Percentiles rank a stretch among this genome's conserved stretches.
These are phyloP conservation scores for Ogataea sp. DNA, from an alignment of 805 yeast species.

Conservation along the genomic window DNA sequence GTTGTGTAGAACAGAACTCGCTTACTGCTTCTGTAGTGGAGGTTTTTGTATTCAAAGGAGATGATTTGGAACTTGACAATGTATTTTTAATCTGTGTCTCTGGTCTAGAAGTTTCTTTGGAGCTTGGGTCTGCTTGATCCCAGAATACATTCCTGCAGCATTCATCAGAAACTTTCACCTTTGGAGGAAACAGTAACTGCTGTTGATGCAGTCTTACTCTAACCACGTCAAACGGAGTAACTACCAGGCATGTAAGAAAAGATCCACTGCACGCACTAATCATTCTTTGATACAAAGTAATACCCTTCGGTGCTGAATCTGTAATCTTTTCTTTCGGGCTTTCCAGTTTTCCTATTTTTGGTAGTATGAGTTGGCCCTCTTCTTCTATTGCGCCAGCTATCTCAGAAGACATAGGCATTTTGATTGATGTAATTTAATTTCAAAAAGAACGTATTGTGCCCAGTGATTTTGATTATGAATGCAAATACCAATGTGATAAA, in stretches of 20 bases:
- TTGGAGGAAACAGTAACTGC: constrained; percentile 41
- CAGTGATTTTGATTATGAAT: no score
- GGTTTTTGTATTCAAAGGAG: constrained; percentile 15
- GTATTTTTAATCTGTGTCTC: neutral
- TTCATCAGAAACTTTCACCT: constrained; percentile 14
- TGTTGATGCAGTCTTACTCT: constrained; percentile 75
- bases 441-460: no score
- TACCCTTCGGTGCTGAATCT: constrained; percentile 14
- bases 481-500: no score
- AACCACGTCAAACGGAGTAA: constrained; percentile 79
- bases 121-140: constrained; percentile 12
- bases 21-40: constrained; percentile 7
- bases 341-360: neutral
- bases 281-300: constrained; percentile 56
- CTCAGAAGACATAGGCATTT: constrained; percentile 32
- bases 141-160: constrained; percentile 33
- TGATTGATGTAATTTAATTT: no score
- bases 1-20: constrained; percentile 28
- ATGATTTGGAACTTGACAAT: constrained; percentile 4
- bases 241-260: constrained; percentile 58
- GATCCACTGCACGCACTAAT: constrained; percentile 75
- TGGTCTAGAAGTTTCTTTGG: neutral
- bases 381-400: constrained; percentile 33
- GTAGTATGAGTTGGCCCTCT: constrained; percentile 8
- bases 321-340: neutral